Evolutionary conservation across 352 stramenopile species (phyloP).

Genomic region (Phytophthora fragariaefolia): DNA sequence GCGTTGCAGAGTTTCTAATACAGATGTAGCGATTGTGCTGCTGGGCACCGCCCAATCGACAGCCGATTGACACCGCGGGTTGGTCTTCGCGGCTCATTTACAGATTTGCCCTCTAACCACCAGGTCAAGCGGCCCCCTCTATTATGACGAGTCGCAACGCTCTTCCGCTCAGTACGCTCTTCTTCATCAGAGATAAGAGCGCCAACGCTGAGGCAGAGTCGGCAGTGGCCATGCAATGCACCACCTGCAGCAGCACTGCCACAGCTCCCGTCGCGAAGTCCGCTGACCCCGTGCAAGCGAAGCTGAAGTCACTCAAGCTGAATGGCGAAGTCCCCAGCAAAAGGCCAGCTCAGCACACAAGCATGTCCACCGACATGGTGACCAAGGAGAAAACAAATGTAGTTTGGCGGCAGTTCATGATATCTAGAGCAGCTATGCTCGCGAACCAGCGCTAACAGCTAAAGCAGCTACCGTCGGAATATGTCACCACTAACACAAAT

Average conservation of each 20-base stretch:
- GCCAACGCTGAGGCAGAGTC: background rate
- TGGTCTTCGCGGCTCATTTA: background rate
- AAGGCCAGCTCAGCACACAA: background rate
- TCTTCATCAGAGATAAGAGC: background rate
- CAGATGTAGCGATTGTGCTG: background rate
- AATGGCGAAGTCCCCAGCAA: background rate
- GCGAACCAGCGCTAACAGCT: background rate
- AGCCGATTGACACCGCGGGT: background rate
- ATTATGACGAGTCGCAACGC: background rate
- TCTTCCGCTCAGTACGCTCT: slow-evolving; percentile 2
- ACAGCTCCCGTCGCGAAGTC: background rate
- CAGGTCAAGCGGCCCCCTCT: background rate
- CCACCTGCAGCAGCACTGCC: too few species aligned
- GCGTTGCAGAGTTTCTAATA: too few species aligned
- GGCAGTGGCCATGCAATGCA: background rate
- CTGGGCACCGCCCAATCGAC: background rate
- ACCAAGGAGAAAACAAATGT: slow-evolving; percentile 1
- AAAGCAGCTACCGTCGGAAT: background rate
- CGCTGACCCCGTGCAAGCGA: background rate
- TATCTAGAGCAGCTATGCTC: background rate
- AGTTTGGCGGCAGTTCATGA: slow-evolving; percentile 1
- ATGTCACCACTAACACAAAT: background rate
- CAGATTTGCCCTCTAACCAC: background rate
- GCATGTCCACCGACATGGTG: background rate
- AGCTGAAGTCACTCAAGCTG: background rate